Conservation (phyloP, 805 yeast species). For the Alloascoidea hylecoeti region DNA sequence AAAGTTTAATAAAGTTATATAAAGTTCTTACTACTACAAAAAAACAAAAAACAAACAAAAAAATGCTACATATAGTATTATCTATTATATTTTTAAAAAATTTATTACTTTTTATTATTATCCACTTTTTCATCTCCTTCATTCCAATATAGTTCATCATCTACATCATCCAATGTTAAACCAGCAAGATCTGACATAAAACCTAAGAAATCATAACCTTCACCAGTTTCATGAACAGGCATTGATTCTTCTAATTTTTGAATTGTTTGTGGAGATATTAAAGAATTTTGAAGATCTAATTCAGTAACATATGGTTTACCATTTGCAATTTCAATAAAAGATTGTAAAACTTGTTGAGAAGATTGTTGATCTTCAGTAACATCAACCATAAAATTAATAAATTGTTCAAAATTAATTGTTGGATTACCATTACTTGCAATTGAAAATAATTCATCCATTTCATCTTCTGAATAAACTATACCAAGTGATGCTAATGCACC, state of each 20-base stretch:
- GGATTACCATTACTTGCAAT: slow-evolving; percentile 12
- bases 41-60: too few species aligned
- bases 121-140: slow-evolving; percentile 1
- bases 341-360: slow-evolving; percentile 20
- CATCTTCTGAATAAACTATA: slow-evolving; percentile 19
- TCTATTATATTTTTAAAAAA: not conserved
- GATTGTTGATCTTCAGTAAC: slow-evolving; percentile 23
- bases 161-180: slow-evolving; percentile 3
- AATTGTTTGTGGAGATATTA: slow-evolving; percentile 17
- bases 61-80: too few species aligned
- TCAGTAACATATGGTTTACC: slow-evolving; percentile 24
- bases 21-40: too few species aligned
- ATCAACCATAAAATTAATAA: slow-evolving; percentile 21
- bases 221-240: slow-evolving; percentile 13
- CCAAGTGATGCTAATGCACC: slow-evolving; percentile 28
- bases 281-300: slow-evolving; percentile 22
- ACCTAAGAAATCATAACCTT: slow-evolving; percentile 16
- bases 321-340: slow-evolving; percentile 24
- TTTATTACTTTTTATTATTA: not conserved
- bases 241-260: slow-evolving; percentile 14
- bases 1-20: too few species aligned
- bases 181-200: slow-evolving; percentile 12
- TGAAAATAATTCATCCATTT: slow-evolving; percentile 22
- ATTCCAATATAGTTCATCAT: not conserved
- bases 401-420: slow-evolving; percentile 16